Evolutionary conservation across 2,329 filamentous ascomycete genomes (phyloP).

Genomic region (Spiromastix sp.): DNA sequence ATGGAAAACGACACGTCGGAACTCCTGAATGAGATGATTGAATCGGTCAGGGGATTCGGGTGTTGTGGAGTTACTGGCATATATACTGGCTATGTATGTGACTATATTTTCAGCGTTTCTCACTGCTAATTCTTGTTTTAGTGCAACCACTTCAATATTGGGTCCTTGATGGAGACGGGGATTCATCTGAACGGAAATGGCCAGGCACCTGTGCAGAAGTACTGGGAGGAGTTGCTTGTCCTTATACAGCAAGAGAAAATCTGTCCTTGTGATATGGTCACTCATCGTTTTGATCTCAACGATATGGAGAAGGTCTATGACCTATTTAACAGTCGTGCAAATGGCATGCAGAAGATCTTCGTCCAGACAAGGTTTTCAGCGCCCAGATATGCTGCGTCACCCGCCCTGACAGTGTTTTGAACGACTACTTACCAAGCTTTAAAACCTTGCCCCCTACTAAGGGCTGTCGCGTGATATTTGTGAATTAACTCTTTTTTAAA

Average conservation of each 20-base stretch:
- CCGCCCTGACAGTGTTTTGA: no score
- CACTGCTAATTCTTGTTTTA: constrained; percentile 17
- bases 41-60: constrained; percentile 45
- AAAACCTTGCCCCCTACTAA: no score
- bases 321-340: constrained; percentile 44
- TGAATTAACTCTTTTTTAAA: no score
- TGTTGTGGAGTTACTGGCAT: constrained; percentile 67
- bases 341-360: constrained; percentile 73
- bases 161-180: constrained; percentile 76
- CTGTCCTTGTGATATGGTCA: constrained; percentile 66
- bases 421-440: no score
- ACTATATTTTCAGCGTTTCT: constrained; percentile 1
- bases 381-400: no score
- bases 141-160: constrained; percentile 76
- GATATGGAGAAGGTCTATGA: constrained; percentile 59
- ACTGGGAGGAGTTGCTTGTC: constrained; percentile 66
- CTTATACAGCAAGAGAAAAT: constrained; percentile 58
- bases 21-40: constrained; percentile 45
- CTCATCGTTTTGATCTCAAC: constrained; percentile 64
- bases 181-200: constrained; percentile 64
- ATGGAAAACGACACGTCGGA: constrained; percentile 75
- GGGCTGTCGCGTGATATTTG: no score
- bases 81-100: constrained; percentile 49
- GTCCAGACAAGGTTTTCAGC: constrained; percentile 41
- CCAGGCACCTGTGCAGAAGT: constrained; percentile 66